These are phyloP conservation scores for Volvox africanus DNA, from an alignment of 139 green algal species.

Conservation along the genomic window DNA sequence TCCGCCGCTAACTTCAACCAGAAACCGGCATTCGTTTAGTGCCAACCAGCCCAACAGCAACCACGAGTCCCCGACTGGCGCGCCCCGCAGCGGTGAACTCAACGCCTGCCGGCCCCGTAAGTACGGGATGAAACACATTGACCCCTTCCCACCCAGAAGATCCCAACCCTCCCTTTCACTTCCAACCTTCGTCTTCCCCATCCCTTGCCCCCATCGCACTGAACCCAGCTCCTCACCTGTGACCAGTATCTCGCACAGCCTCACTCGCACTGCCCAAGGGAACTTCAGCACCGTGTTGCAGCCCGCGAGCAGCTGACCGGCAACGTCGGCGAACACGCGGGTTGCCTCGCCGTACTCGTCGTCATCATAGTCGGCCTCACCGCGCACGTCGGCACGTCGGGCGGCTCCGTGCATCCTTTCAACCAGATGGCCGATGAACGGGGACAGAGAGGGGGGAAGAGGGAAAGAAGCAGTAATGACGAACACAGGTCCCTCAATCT, in stretches of 20 bases:
- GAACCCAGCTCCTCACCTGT: background rate
- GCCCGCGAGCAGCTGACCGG: constrained; percentile 14
- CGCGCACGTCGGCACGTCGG: constrained; percentile 45
- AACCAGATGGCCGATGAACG: background rate
- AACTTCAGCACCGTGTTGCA: constrained; percentile 24
- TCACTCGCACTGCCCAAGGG: constrained; percentile 48
- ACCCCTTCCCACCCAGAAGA: no score
- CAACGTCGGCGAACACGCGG: background rate
- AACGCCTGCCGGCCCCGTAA: no score
- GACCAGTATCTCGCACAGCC: constrained; percentile 46
- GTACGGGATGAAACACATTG: no score
- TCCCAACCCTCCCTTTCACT: no score
- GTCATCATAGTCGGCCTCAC: constrained; percentile 50
- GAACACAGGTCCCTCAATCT: no score
- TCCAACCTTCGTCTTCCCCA: background rate
- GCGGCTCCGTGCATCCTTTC: constrained; percentile 51
- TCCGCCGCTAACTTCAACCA: no score
- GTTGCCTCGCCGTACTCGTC: constrained; percentile 55
- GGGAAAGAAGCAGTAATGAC: no score
- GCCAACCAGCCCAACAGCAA: no score
- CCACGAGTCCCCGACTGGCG: no score
- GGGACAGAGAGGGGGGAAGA: no score
- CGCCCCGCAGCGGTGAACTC: no score
- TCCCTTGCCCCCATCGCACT: background rate
- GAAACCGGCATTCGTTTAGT: no score